Evolutionary conservation across 78 protist species (phyloP).

Genomic region (Tieghemostelium lacteum): DNA sequence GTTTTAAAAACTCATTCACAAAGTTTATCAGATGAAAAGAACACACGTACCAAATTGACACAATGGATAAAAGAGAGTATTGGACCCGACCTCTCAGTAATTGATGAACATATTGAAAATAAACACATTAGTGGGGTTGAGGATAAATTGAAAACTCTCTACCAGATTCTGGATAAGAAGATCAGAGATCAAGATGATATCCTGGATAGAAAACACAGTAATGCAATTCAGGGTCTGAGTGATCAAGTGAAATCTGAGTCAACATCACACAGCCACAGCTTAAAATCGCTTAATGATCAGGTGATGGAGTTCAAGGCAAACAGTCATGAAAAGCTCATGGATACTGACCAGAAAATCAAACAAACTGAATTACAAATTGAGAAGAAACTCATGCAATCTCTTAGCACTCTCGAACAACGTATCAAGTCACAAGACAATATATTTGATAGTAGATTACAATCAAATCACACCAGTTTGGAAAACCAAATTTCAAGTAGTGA

Average conservation of each 20-base stretch:
- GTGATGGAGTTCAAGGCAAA: constrained; percentile 8
- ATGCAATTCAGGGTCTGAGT: neutral
- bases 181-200: constrained; percentile 11
- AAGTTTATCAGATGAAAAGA: constrained; percentile 10
- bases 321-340: neutral
- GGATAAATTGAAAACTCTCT: constrained; percentile 56
- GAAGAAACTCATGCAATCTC: constrained; percentile 7
- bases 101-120: constrained; percentile 47
- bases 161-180: constrained; percentile 36
- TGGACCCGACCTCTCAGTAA: constrained; percentile 66
- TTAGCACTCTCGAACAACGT: neutral
- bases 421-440: constrained; percentile 2
- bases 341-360: constrained; percentile 16
- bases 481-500: constrained; percentile 12
- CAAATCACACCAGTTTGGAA: neutral
- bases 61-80: constrained; percentile 62
- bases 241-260: constrained; percentile 1
- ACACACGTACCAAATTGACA: constrained; percentile 38
- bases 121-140: constrained; percentile 35
- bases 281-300: constrained; percentile 2
- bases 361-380: constrained; percentile 19
- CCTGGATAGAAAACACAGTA: neutral
- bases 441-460: constrained; percentile 3
- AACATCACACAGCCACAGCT: neutral
- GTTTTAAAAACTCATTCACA: constrained; percentile 23